Evolutionary conservation across 1,284 basidiomycete genomes (phyloP), one percentile per base, ranked within the genome.

Genomic region (Ustilago tritici): DNA sequence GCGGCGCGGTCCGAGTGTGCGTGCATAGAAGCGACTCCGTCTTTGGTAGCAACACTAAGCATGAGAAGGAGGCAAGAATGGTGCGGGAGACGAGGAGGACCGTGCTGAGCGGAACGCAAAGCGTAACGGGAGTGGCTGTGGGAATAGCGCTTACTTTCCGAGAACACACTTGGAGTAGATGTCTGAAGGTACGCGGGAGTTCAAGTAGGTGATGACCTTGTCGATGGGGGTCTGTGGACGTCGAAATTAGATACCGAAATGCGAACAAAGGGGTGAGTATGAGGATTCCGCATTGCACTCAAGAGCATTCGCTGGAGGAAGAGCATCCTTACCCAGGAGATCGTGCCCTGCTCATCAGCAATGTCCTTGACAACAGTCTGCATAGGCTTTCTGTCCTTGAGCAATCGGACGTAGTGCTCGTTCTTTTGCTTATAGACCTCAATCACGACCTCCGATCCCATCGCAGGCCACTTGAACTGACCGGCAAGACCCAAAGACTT

Each of bases 401-500:
- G 47, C 35, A 76, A 57, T 1, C 77, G 19, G 0, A 77, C 70
- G 17, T 40, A 76, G 36, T 56, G 43, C 54, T 57, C 28, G 12
- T 17, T 31, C 4, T 52, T 40, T 8, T 64, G 52, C 54, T 75
- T 59, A 52, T 76, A 81, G n/a, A 80, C 69, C 56, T 81, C 79
- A 28, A 81, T 55, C 1, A 79, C 68, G 31, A 81, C 63, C 59
- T 81, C 78, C 32, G 56, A 61, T 1, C 79, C 78, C 56, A 78
- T 62, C 3, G 70, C 75, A 7, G 79, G 79, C 78, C 78, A 80
- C 49, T 65, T 38, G 57, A 80, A 74, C 17, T 41, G 35, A 5
- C 65, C 76, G 7, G 59, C 61, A 38, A 77, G 56, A 8, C 73
- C 77, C 12, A 81, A 28, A 1, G 57, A 57, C 68, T 80, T 79